Base-by-base conservation (phyloP, 805 yeast species). In the Kodamaea laetipori region DNA sequence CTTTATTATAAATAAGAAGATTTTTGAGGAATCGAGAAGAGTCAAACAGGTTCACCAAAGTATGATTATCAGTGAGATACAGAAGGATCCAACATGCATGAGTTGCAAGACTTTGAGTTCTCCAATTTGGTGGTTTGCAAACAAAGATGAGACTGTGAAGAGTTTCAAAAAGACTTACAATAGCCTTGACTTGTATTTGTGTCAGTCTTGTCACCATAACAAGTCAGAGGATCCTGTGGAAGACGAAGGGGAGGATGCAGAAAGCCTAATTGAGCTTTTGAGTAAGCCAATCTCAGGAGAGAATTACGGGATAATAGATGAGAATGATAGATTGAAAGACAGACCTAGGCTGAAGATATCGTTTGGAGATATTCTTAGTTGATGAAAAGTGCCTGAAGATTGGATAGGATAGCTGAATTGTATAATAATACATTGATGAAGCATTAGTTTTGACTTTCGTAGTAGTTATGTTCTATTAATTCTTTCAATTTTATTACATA, bases 101-200 rank as follows among this genome's bases (percentile, higher is more conserved):
- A 39, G 33, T 10, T 67, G 72, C 48, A 39, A 47, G 2, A 50
- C 66, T 1, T 30, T 39, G 0, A 55, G 58, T 4, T 63, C 73
- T 3, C 74, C 74, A 5, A 60, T 60, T 30, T 69, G 74, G 74
- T 64, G 73, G 71, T 46, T 49, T 15, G 41, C 45, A 12, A 33
- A 31, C 15, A 30, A 19, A 7, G 27, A 37, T 19, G 41, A 42
- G 24, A 37, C 37, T 11, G 41, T 42, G 24, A 35, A 32, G 32
- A 34, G 34, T 30, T 34, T 37, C 10, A 37, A 28, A 10, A 35
- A 27, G 17, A 27, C 28, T 17, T 41, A 35, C 28, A 37, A 36
- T 16, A 31, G 23, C 16, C 41, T 36, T 25, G 45, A 37, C 4
- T n/a, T 28, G 12, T 33, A 54, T 2, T 30, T 39, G 31, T 69